Base-by-base conservation (phyloP, 2,329 filamentous ascomycete genomes). In the Colletotrichum musicola region DNA sequence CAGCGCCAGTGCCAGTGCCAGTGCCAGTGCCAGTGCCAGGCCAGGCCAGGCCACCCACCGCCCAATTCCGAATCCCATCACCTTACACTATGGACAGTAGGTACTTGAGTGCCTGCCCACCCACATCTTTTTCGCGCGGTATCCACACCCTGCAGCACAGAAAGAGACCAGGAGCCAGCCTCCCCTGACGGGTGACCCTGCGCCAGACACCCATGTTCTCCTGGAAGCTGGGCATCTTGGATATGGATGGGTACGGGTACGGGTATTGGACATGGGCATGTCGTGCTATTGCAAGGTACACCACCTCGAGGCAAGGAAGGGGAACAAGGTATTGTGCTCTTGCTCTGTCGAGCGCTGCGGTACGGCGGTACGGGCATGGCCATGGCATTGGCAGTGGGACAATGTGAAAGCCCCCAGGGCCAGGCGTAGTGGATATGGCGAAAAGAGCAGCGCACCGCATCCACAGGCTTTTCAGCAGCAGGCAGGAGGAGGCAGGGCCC, bases 181-280 rank as follows among this genome's bases (percentile, higher is more conserved):
- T 68, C 54, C 60, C 61, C 40, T 68, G 64, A 68, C 54, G 60
- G 60, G 60, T 64, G 64, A 68, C 64, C 60, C 60, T 68, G 46
- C 47, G 42, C 60, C 60, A 49, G 53, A 64, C 64, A 64, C 40
- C 53, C 51, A 53, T 20, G 47, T 40, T 38, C 30, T 35, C 30
- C 30, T 35, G 30, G 10, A 35, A 16, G 58, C 58, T 62, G 38
- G 30, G 53, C 6, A 44, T 38, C 27, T 6, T 38, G 47, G 49
- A 30, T 42, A 46, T 27, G 44, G 35, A 46, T 25, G 49, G 62
- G 47, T 44, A 58, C 14, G 44, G 27, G 13, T 35, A 35, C 25
- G 53, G 53, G 42, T n/a, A 9, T 44, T 49, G 51, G 53, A n/a
- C 25, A 53, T 53, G 16, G 40, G 20, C 60, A 51, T 55, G 30